Conservation (phyloP, 768 basidiomycete genomes). For the Hysterangium stoloniferum region DNA sequence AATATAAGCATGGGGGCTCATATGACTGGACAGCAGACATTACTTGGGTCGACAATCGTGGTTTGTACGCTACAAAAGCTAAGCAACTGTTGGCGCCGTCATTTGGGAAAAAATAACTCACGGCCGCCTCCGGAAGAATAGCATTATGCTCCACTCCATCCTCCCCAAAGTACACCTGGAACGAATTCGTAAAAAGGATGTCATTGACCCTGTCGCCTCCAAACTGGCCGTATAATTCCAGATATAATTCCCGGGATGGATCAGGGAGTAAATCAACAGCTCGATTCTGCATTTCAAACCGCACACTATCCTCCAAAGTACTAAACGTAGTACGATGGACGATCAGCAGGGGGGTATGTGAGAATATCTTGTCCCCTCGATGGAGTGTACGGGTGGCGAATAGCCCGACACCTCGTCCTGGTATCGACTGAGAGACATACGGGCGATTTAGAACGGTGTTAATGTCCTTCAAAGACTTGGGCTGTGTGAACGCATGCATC, state of each 20-base stretch:
- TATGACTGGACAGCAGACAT: background rate
- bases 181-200: background rate
- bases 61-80: background rate
- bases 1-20: background rate
- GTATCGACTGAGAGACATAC: background rate
- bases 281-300: background rate
- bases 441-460: background rate
- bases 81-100: background rate
- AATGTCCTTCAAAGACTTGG: background rate
- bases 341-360: background rate
- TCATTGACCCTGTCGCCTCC: background rate
- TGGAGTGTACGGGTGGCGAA: background rate
- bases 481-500: background rate
- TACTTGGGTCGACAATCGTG: slow-evolving; percentile 5
- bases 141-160: background rate
- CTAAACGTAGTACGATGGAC: background rate
- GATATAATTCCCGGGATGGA: background rate
- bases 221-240: background rate
- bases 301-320: background rate
- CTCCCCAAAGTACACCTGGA: background rate
- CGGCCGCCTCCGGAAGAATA: background rate
- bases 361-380: background rate
- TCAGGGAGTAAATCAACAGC: background rate
- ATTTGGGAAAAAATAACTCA: background rate
- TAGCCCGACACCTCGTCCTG: background rate